These are phyloP conservation scores for Skeletonema grethae DNA, from an alignment of 108 stramenopile genomes.

Conservation along the genomic window DNA sequence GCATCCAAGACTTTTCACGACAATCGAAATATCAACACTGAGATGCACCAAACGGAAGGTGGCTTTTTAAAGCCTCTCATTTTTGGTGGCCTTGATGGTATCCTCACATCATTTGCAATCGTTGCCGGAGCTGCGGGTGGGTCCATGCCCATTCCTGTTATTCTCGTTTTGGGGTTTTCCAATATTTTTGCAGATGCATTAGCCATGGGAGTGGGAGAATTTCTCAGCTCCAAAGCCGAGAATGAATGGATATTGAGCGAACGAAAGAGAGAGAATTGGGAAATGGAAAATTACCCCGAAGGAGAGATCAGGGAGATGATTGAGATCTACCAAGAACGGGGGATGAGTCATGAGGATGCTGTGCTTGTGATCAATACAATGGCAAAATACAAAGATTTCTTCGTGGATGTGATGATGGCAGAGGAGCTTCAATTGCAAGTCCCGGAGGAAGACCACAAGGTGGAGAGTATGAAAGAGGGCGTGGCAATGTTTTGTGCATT, in stretches of 20 bases:
- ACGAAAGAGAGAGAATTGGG: slow-evolving; percentile 92
- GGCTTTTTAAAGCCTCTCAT: slow-evolving; percentile 88
- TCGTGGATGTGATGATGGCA: slow-evolving; percentile 97
- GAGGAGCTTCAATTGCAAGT: slow-evolving; percentile 95
- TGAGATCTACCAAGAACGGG: slow-evolving; percentile 79
- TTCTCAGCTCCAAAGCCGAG: slow-evolving; percentile 93
- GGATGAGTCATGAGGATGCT: slow-evolving; percentile 86
- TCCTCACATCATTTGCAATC: slow-evolving; percentile 97
- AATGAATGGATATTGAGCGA: slow-evolving; percentile 95
- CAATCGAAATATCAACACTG: slow-evolving; percentile 44
- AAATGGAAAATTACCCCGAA: slow-evolving; percentile 93
- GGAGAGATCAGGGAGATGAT: slow-evolving; percentile 96
- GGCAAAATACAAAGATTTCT: slow-evolving; percentile 96
- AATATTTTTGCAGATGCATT: slow-evolving; percentile 98
- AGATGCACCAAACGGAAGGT: slow-evolving; percentile 80
- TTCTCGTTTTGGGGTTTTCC: slow-evolving; percentile 95
- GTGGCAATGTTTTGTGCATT: slow-evolving; percentile 93
- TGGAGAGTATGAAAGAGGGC: slow-evolving; percentile 88
- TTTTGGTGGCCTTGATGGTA: slow-evolving; percentile 98
- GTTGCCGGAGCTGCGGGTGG: slow-evolving; percentile 97
- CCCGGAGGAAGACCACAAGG: slow-evolving; percentile 87
- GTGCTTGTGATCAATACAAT: slow-evolving; percentile 85
- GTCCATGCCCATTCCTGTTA: slow-evolving; percentile 70
- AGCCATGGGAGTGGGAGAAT: slow-evolving; percentile 98
- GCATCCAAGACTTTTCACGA: slow-evolving; percentile 82